Base-by-base conservation (phyloP, 78 protist genomes). In the Planoprotostelium fungivorum region DNA sequence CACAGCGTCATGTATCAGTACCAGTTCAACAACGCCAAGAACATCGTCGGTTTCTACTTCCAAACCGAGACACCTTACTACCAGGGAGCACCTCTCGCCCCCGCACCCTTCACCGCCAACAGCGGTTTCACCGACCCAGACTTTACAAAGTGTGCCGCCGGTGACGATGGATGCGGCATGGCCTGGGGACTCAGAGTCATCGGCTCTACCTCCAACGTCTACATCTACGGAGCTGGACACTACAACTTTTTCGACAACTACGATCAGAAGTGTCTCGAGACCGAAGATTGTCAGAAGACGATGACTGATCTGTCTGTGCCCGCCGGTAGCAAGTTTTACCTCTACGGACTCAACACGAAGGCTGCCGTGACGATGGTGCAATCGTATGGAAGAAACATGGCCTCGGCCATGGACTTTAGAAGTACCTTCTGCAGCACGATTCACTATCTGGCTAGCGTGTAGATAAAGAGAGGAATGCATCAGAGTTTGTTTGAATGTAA, bases 11-110 rank as follows among this genome's bases (percentile, higher is more conserved):
- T 85, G 34, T 85, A 85, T 16, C 87, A 85, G 16, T 85, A 85
- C 87, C 36, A 85, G 63, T 16, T 85, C 16, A 5, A 35, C 5
- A 85, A 85, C 37, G 87, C 87, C 35, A 16, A 85, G 87, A 85
- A 85, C 16, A 16, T 85, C 16, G 5, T 85, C 34, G 16, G 5
- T 5, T 5, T 16, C 36, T 25, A 25, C 29, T 25, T 36, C 36
- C 87, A 85, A 16, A 85, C 87, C 36, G 87, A 85, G 37, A 85
- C 87, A 85, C 87, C 87, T 5, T 85, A 85, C 87, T 85, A 36
- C 63, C 87, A 85, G 16, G 37, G 5, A 5, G 63, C 87, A 85
- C 87, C 87, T 5, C 16, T 23, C 16, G 29, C 35, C 84, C 16
- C 5, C 16, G 87, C 87, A 25, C 73, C 73, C 73, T 51, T 5